A percentile compares a stretch with the other conserved stretches of the same genome.
Evolutionary conservation across 805 yeast species (phyloP).

Genomic region (Priceomyces melissophilus): DNA sequence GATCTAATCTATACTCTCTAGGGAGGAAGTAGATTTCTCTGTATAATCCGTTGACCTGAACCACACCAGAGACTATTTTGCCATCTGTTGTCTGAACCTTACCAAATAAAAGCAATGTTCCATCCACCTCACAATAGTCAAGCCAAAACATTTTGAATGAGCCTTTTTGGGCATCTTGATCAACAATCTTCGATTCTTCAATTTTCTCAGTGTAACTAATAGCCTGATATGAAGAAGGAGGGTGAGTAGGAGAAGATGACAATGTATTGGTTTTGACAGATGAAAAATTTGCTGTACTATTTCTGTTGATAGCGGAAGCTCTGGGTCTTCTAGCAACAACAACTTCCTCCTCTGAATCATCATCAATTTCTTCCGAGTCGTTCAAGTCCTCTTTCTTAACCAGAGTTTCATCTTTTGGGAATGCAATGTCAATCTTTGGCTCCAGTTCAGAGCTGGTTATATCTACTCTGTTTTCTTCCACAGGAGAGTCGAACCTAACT

Average conservation of each 20-base stretch:
- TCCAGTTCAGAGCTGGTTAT: conserved; percentile 9
- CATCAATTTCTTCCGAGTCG: conserved; percentile 29
- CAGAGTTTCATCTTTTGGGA: conserved; percentile 1
- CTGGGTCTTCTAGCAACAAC: conserved; percentile 52
- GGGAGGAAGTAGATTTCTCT: conserved; percentile 82
- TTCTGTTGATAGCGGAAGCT: conserved; percentile 39
- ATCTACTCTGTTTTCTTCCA: conserved; percentile 11
- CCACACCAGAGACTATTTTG: conserved; percentile 64
- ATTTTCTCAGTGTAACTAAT: conserved; percentile 33
- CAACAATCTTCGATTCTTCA: conserved; percentile 20
- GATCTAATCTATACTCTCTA: conserved; percentile 43
- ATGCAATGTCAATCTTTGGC: background rate
- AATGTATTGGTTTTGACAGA: conserved; percentile 28
- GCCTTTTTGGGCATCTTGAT: conserved; percentile 23
- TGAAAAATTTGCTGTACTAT: conserved; percentile 40
- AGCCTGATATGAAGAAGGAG: conserved; percentile 14
- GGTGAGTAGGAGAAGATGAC: conserved; percentile 21
- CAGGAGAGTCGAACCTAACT: conserved; percentile 16
- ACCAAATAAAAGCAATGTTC: conserved; percentile 72
- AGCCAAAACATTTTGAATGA: conserved; percentile 80
- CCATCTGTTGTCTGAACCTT: conserved; percentile 63
- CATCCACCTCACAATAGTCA: conserved; percentile 79
- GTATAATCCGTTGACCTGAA: conserved; percentile 65
- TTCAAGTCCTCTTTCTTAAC: conserved; percentile 3
- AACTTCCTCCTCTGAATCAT: conserved; percentile 57